phyloP scores from a whole-genome alignment of 441 rosid species.

The Adansonia gregorii region DNA sequence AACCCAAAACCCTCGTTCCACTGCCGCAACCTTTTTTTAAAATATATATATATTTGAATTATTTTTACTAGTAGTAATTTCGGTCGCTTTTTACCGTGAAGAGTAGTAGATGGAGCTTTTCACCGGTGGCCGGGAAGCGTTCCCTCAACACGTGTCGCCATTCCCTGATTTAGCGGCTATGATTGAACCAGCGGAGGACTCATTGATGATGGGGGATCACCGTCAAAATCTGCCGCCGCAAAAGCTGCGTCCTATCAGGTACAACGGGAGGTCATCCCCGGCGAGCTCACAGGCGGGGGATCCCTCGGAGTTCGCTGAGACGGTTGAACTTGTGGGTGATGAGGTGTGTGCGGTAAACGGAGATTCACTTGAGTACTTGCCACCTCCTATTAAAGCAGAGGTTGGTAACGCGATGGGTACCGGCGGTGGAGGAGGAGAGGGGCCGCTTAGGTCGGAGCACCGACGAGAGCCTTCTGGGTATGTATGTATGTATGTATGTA shows the following conservation, averaged over 20 bases:
- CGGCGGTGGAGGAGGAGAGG: background rate
- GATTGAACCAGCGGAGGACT: conserved; percentile 24
- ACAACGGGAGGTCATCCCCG: conserved; percentile 41
- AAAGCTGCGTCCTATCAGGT: conserved; percentile 75
- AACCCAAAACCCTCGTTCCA: conserved; percentile 26
- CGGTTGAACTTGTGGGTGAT: conserved; percentile 37
- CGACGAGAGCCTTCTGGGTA: conserved; percentile 33
- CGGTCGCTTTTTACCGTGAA: conserved; percentile 31
- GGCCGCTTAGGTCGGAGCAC: background rate
- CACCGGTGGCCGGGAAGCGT: conserved; percentile 53
- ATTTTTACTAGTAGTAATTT: background rate
- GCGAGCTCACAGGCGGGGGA: conserved; percentile 44
- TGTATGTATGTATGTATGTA: conserved; percentile 25
- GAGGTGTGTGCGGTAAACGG: conserved; percentile 31
- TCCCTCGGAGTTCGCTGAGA: conserved; percentile 38
- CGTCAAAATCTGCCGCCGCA: conserved; percentile 48
- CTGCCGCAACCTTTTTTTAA: conserved; percentile 29
- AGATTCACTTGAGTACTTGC: conserved; percentile 36
- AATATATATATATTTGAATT: background rate
- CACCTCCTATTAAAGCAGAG: conserved; percentile 35
- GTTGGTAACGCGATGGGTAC: conserved; percentile 31
- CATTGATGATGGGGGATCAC: conserved; percentile 31
- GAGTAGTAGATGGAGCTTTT: conserved; percentile 51
- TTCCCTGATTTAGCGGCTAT: conserved; percentile 40
- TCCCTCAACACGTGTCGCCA: conserved; percentile 51